Conservation (phyloP, 2,329 filamentous ascomycete genomes). For the Venturia carpophila region DNA sequence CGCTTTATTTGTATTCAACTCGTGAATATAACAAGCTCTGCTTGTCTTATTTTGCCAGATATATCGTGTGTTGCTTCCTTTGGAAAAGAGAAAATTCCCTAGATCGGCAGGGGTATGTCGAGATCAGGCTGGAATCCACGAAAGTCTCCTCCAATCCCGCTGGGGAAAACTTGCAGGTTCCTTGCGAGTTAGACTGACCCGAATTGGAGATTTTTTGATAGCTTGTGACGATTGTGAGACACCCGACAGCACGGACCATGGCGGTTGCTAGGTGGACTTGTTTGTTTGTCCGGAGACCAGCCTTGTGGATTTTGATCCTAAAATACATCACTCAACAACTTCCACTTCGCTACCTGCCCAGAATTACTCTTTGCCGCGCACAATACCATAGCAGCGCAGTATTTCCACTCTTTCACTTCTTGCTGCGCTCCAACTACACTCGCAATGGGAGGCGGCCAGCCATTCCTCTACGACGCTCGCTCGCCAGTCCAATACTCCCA, state of each 20-base stretch:
- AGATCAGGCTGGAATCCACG: background rate
- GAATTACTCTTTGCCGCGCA: background rate
- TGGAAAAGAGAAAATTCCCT: background rate
- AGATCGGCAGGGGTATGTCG: background rate
- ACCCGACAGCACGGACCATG: background rate
- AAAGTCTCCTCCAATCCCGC: background rate
- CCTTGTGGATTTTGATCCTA: background rate
- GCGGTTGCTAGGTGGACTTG: background rate
- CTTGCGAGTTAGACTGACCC: background rate
- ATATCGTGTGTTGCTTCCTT: background rate
- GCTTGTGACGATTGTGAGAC: background rate
- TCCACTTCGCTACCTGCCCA: background rate
- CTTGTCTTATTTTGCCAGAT: background rate
- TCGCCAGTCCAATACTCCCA: conserved; percentile 45
- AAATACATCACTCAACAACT: background rate
- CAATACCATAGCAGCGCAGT: conserved; percentile 19
- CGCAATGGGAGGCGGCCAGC: conserved; percentile 44
- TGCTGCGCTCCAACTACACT: conserved; percentile 20
- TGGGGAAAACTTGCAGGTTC: background rate
- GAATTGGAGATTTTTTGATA: background rate
- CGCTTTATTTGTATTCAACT: background rate
- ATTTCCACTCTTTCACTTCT: conserved; percentile 19
- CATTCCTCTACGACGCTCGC: conserved; percentile 61
- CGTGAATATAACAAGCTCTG: background rate
- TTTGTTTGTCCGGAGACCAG: background rate